These are phyloP conservation scores for Corymbia maculata DNA, from an alignment of 345 rosid species.

Conservation along the genomic window DNA sequence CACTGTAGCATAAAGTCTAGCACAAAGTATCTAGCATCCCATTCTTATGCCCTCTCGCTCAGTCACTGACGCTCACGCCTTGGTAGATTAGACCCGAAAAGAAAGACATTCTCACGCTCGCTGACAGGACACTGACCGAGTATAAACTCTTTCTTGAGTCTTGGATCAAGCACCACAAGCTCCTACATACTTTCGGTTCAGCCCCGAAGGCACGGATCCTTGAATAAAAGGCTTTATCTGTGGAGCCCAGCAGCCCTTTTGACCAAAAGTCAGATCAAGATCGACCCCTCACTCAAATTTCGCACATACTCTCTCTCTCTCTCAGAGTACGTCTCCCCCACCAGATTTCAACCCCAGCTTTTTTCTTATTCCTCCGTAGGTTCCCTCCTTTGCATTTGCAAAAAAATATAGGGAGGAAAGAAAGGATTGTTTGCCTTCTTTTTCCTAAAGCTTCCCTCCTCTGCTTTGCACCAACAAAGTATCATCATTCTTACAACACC, in stretches of 20 bases:
- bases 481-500: neutral
- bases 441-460: conserved; percentile 23
- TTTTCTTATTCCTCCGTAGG: conserved; percentile 35
- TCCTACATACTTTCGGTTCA: neutral
- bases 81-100: neutral
- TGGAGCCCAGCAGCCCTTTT: neutral
- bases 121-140: conserved; percentile 12
- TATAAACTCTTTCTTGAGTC: neutral
- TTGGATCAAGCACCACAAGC: conserved; percentile 21
- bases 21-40: neutral
- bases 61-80: neutral
- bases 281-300: neutral
- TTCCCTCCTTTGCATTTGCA: conserved; percentile 12
- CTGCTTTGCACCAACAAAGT: neutral
- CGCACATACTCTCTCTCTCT: neutral
- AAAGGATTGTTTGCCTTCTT: conserved; percentile 2
- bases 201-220: neutral
- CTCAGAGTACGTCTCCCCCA: neutral
- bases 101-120: conserved; percentile 29
- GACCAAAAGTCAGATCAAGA: neutral
- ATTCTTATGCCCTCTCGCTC: neutral
- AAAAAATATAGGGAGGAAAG: neutral
- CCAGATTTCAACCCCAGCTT: neutral
- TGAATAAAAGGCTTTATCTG: neutral
- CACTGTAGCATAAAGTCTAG: neutral